phyloP scores from a whole-genome alignment of 768 basidiomycete genomes.

The Galerina sulciceps region DNA sequence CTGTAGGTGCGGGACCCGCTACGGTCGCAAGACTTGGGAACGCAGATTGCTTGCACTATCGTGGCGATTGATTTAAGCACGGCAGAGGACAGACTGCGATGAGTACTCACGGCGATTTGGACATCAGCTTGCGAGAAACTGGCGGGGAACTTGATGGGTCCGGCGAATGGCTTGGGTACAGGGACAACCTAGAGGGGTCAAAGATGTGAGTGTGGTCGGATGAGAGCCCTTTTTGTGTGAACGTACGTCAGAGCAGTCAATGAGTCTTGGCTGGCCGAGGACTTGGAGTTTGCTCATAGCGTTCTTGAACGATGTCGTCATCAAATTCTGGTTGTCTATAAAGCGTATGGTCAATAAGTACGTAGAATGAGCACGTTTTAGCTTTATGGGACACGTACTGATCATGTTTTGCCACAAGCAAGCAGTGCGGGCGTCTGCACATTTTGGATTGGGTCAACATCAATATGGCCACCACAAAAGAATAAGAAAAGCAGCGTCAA shows the following conservation, averaged over 20 bases:
- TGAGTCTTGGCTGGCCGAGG: constrained; percentile 33
- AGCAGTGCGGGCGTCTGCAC: constrained; percentile 13
- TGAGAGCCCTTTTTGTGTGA: neutral
- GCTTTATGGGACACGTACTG: constrained; percentile 6
- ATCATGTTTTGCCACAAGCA: constrained; percentile 24
- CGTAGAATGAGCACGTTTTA: neutral
- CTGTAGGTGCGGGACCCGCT: constrained; percentile 12
- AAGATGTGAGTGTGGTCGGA: no score
- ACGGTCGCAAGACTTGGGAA: constrained; percentile 16
- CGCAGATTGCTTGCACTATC: neutral
- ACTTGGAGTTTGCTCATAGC: constrained; percentile 39
- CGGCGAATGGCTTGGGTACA: constrained; percentile 8
- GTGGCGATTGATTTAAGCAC: neutral
- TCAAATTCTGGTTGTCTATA: constrained; percentile 24
- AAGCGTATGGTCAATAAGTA: neutral
- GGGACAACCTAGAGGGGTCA: constrained; percentile 13
- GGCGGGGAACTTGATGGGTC: constrained; percentile 21
- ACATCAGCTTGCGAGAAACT: constrained; percentile 16
- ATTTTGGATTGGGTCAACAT: constrained; percentile 5
- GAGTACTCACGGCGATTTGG: constrained; percentile 10
- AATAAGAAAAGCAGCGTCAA: neutral
- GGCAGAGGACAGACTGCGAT: neutral
- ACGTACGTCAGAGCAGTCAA: constrained; percentile 42
- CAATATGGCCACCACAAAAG: neutral
- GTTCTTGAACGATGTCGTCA: constrained; percentile 27